Evolutionary conservation across 2,329 filamentous ascomycete species (phyloP).

Genomic region (Fusarium succisae): DNA sequence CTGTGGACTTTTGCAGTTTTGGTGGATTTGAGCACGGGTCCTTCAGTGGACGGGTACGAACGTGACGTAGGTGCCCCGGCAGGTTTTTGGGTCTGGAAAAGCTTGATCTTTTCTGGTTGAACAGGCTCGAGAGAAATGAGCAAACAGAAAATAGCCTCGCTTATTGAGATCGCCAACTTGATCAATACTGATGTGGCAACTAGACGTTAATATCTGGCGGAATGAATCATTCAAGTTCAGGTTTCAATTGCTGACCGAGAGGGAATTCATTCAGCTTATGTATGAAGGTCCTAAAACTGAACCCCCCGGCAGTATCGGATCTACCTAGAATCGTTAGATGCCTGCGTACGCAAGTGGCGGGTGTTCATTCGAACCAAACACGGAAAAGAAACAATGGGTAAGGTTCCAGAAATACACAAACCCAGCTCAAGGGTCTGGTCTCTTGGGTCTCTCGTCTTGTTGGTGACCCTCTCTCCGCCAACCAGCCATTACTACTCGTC

Average conservation of each 20-base stretch:
- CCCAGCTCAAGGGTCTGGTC: not conserved
- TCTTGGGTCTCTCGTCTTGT: not conserved
- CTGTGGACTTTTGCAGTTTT: not conserved
- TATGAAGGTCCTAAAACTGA: slow-evolving; percentile 9
- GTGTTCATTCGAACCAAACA: not conserved
- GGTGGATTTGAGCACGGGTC: slow-evolving; percentile 19
- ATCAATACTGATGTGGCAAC: not conserved
- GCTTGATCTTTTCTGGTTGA: slow-evolving; percentile 21
- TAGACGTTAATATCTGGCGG: not conserved
- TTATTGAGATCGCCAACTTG: slow-evolving; percentile 19
- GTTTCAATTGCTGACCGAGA: slow-evolving; percentile 8
- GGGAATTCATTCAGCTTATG: slow-evolving; percentile 24
- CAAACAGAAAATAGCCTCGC: slow-evolving; percentile 18
- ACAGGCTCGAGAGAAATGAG: slow-evolving; percentile 1
- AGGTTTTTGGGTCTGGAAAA: slow-evolving; percentile 13
- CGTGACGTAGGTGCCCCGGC: slow-evolving; percentile 27
- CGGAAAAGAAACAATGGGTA: not conserved
- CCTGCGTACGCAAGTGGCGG: slow-evolving; percentile 38
- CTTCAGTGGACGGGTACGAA: slow-evolving; percentile 14
- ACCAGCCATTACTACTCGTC: slow-evolving; percentile 21
- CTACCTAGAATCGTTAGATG: slow-evolving; percentile 20
- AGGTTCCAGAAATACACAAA: slow-evolving; percentile 33
- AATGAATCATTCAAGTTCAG: not conserved
- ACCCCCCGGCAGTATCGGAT: slow-evolving; percentile 32
- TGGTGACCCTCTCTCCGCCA: not conserved